Percentiles rank a stretch among this genome's conserved stretches.
These are phyloP conservation scores for Aspergillus baeticus DNA, from an alignment of 495 filamentous ascomycete species.

Conservation along the genomic window DNA sequence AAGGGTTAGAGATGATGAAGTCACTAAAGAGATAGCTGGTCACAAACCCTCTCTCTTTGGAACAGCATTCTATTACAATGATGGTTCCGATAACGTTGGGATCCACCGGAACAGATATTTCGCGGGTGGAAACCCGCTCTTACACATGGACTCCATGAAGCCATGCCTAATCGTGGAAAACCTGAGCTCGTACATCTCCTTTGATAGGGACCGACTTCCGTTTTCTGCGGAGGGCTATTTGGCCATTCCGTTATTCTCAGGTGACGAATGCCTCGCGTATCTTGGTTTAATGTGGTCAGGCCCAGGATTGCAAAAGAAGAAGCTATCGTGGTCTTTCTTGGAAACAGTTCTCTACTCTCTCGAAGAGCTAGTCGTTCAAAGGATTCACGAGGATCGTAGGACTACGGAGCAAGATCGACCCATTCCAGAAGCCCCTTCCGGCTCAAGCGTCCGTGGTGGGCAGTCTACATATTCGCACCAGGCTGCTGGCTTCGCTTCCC, in stretches of 20 bases:
- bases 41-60: conserved; percentile 62
- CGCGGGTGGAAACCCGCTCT: conserved; percentile 62
- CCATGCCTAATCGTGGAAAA: conserved; percentile 70
- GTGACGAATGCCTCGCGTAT: conserved; percentile 69
- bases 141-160: conserved; percentile 72
- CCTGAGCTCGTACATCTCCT: conserved; percentile 55
- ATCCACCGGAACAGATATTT: conserved; percentile 62
- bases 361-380: conserved; percentile 66
- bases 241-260: conserved; percentile 68
- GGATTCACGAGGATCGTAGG: conserved; percentile 51
- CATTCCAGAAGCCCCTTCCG: conserved; percentile 18
- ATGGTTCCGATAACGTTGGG: conserved; percentile 54
- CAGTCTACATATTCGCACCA: conserved; percentile 22
- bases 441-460: conserved; percentile 37
- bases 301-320: conserved; percentile 56
- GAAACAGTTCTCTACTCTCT: conserved; percentile 75
- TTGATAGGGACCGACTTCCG: conserved; percentile 60
- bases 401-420: conserved; percentile 30
- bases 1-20: conserved; percentile 59
- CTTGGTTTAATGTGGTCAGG: conserved; percentile 74
- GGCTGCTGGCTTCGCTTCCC: conserved; percentile 42
- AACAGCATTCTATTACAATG: conserved; percentile 67
- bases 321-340: conserved; percentile 66
- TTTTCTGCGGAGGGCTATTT: conserved; percentile 69
- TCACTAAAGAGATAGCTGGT: conserved; percentile 34